Conservation (phyloP, 352 stramenopile genomes). For the Pythium monospermum region DNA sequence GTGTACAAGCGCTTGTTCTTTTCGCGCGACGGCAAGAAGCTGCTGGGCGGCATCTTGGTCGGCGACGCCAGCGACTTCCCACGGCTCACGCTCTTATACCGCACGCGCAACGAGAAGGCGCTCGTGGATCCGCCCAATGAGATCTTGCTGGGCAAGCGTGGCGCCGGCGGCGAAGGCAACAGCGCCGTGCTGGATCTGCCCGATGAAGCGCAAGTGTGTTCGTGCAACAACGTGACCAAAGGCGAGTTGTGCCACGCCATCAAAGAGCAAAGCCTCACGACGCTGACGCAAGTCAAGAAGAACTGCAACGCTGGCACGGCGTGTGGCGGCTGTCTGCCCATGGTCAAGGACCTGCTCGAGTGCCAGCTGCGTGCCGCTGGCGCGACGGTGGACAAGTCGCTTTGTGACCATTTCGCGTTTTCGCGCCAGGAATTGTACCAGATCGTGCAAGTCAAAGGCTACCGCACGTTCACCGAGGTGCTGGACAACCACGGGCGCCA, state of each 20-base stretch:
- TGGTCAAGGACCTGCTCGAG: constrained; percentile 86
- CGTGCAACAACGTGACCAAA: constrained; percentile 91
- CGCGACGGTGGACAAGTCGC: constrained; percentile 78
- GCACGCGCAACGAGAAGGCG: constrained; percentile 45
- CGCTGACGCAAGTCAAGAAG: constrained; percentile 76
- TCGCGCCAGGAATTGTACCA: constrained; percentile 89
- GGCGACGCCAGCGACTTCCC: constrained; percentile 90
- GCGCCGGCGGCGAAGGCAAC: constrained; percentile 20
- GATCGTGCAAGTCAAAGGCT: constrained; percentile 74
- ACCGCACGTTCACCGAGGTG: constrained; percentile 87
- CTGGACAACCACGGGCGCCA: constrained; percentile 66
- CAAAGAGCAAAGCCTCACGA: constrained; percentile 66
- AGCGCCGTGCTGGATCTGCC: constrained; percentile 44
- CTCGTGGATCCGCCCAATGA: constrained; percentile 44
- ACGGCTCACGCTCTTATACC: constrained; percentile 59
- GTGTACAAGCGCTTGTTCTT: constrained; percentile 94
- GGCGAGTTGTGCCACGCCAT: constrained; percentile 72
- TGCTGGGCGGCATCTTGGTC: constrained; percentile 88
- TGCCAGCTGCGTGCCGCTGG: constrained; percentile 84
- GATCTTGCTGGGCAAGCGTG: constrained; percentile 54
- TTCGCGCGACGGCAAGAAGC: constrained; percentile 66
- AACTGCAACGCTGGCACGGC: constrained; percentile 84
- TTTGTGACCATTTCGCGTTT: constrained; percentile 91
- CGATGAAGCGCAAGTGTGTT: constrained; percentile 87
- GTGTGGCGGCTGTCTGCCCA: constrained; percentile 88